Conservation (phyloP, 2,329 filamentous ascomycete genomes). For the Penicillium sp. region DNA sequence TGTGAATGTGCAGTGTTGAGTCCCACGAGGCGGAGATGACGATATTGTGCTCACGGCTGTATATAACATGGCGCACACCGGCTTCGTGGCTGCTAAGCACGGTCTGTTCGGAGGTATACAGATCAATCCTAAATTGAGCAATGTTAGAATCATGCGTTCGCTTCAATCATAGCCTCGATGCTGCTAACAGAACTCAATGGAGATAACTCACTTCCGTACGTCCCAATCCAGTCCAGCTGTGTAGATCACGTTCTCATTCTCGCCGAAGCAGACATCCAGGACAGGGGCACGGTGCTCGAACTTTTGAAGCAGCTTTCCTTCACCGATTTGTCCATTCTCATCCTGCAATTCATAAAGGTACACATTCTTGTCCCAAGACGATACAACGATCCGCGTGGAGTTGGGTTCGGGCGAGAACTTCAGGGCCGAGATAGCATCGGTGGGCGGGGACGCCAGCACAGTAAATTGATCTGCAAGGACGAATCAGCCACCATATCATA, state of each 20-base stretch:
- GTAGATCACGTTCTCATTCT: slow-evolving; percentile 76
- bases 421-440: slow-evolving; percentile 81
- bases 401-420: slow-evolving; percentile 75
- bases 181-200: slow-evolving; percentile 50
- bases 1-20: slow-evolving; percentile 79
- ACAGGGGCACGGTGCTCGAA: slow-evolving; percentile 82
- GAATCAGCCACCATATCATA: background rate
- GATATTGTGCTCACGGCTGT: slow-evolving; percentile 69
- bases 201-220: slow-evolving; percentile 62
- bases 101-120: slow-evolving; percentile 67
- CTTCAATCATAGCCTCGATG: slow-evolving; percentile 51
- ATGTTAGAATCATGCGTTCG: slow-evolving; percentile 8
- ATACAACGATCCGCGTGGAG: slow-evolving; percentile 76
- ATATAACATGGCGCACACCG: slow-evolving; percentile 79
- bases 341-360: slow-evolving; percentile 77
- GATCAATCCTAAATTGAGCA: slow-evolving; percentile 55
- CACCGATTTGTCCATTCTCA: slow-evolving; percentile 52
- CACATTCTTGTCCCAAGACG: slow-evolving; percentile 90
- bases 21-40: slow-evolving; percentile 94
- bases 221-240: slow-evolving; percentile 82
- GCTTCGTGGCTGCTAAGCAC: slow-evolving; percentile 73
- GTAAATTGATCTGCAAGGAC: slow-evolving; percentile 65
- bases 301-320: slow-evolving; percentile 64
- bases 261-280: slow-evolving; percentile 86
- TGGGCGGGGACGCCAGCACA: slow-evolving; percentile 68